Evolutionary conservation across 139 green algal species (phyloP).

Genomic region (Bryopsis sp.): DNA sequence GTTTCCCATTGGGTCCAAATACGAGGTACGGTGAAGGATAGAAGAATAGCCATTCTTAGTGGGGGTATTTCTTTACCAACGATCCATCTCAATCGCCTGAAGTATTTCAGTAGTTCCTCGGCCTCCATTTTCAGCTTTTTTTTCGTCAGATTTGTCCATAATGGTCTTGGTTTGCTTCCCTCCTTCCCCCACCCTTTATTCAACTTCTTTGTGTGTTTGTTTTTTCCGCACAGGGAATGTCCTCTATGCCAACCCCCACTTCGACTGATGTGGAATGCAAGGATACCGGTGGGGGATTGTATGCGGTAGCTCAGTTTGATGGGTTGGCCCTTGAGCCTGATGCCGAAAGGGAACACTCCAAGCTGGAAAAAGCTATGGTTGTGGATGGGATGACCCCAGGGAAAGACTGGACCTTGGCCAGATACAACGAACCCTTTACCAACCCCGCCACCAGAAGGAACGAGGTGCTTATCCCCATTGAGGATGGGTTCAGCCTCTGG

Average conservation of each 20-base stretch:
- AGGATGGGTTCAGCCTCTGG: constrained; percentile 27
- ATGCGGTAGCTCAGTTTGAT: constrained; percentile 33
- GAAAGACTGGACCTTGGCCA: constrained; percentile 39
- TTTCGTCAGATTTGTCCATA: too few species aligned
- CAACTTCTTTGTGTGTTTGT: too few species aligned
- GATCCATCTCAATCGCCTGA: too few species aligned
- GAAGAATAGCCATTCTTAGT: neutral
- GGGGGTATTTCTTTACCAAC: too few species aligned
- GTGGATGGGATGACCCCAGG: neutral
- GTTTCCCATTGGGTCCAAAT: constrained; percentile 35
- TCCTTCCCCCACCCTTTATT: too few species aligned
- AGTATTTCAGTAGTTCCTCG: too few species aligned
- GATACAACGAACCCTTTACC: constrained; percentile 66
- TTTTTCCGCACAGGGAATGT: neutral
- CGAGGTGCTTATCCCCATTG: constrained; percentile 65
- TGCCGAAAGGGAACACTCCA: constrained; percentile 17
- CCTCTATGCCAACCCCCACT: neutral
- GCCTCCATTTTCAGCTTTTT: too few species aligned
- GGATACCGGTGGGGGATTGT: constrained; percentile 19
- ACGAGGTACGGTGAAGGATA: constrained; percentile 13
- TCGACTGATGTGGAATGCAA: constrained; percentile 8
- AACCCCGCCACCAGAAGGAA: constrained; percentile 51
- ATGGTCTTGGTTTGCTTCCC: too few species aligned
- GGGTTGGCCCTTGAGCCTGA: constrained; percentile 39
- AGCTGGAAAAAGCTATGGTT: constrained; percentile 12